Evolutionary conservation across 208 protist species (phyloP).

Genomic region (Crithidia sp.): DNA sequence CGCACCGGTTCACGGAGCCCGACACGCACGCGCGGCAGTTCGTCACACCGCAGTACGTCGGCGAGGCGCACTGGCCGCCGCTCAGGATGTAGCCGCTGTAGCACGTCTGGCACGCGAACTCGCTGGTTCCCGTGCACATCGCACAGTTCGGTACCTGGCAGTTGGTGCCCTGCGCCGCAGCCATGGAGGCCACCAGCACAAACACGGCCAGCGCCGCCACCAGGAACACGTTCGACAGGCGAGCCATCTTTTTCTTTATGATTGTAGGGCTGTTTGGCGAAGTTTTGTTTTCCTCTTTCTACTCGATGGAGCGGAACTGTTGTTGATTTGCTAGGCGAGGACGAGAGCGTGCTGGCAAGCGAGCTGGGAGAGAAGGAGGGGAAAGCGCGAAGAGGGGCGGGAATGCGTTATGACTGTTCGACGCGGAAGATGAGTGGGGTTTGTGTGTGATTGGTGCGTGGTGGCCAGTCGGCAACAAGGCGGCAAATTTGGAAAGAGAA

Average conservation of each 20-base stretch:
- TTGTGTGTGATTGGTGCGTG: too few species aligned
- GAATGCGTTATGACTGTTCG: too few species aligned
- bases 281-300: constrained; percentile 26
- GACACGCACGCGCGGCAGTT: constrained; percentile 9
- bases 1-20: background rate
- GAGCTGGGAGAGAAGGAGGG: background rate
- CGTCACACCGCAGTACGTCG: constrained; percentile 18
- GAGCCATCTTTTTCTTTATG: constrained; percentile 23
- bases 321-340: too few species aligned
- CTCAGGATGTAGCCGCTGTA: background rate
- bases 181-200: constrained; percentile 17
- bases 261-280: too few species aligned
- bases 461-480: too few species aligned
- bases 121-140: background rate
- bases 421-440: too few species aligned
- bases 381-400: too few species aligned
- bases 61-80: constrained; percentile 6
- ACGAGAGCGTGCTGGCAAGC: too few species aligned
- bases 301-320: background rate
- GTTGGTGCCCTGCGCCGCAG: constrained; percentile 6
- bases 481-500: too few species aligned
- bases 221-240: constrained; percentile 21
- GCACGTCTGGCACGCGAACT: constrained; percentile 5
- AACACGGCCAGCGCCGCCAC: constrained; percentile 21
- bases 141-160: constrained; percentile 25